phyloP scores from a whole-genome alignment of 192 early-diverging fungal species.

The Lobulomyces angularis region DNA sequence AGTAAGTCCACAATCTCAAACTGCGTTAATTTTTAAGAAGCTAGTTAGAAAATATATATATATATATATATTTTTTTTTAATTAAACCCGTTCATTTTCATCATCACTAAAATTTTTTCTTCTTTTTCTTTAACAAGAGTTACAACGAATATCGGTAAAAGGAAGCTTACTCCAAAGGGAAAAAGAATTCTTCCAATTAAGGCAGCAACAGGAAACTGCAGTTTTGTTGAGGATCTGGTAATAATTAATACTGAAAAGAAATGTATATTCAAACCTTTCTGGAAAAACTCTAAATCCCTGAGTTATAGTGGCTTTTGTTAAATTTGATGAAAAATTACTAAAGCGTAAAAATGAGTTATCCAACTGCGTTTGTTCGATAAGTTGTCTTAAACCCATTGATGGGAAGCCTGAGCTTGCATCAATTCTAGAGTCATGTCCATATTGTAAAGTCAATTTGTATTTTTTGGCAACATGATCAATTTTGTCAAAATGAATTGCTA shows the following conservation, averaged over 20 bases:
- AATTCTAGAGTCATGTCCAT: slow-evolving; percentile 34
- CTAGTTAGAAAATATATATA: too few relatives aligned
- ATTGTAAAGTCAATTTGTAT: slow-evolving; percentile 40
- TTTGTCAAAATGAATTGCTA: slow-evolving; percentile 30
- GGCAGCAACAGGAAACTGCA: slow-evolving; percentile 38
- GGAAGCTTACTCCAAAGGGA: slow-evolving; percentile 59
- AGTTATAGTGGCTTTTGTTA: slow-evolving; percentile 32
- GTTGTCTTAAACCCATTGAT: slow-evolving; percentile 26
- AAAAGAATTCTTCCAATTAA: slow-evolving; percentile 50
- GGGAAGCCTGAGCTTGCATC: slow-evolving; percentile 34
- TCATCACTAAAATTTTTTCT: slow-evolving; percentile 54
- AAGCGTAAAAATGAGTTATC: slow-evolving; percentile 15
- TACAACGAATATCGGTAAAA: slow-evolving; percentile 60
- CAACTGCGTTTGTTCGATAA: slow-evolving; percentile 30
- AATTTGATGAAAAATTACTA: slow-evolving; percentile 6
- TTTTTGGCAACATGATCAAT: slow-evolving; percentile 27
- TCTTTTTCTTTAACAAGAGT: slow-evolving; percentile 63
- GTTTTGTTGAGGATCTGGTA: slow-evolving; percentile 22
- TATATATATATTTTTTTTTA: background rate
- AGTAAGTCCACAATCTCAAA: slow-evolving; percentile 51
- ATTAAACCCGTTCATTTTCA: slow-evolving; percentile 38
- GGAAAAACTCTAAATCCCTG: slow-evolving; percentile 55
- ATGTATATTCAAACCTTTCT: too few relatives aligned
- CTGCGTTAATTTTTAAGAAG: too few relatives aligned
- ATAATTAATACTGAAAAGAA: too few relatives aligned